A percentile compares a stretch with the other conserved stretches of the same genome.
Evolutionary conservation across 2,329 filamentous ascomycete genomes (phyloP).

Genomic region (Fusarium pininemorale): DNA sequence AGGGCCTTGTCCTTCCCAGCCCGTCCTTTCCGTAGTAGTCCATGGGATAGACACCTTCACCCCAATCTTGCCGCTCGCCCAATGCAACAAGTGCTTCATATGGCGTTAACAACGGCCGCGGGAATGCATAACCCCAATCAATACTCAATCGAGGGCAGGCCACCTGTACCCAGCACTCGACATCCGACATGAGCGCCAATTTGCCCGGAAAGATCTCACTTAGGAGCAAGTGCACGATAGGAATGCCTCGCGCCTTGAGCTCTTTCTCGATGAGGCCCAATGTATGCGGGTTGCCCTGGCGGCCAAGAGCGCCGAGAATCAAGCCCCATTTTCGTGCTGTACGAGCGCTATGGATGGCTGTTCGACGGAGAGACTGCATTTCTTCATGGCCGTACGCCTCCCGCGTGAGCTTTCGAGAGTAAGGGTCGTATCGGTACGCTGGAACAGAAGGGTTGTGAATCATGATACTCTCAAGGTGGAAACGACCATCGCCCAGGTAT

Average conservation of each 20-base stretch:
- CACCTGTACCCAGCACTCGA: conserved; percentile 98
- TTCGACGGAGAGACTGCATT: conserved; percentile 81
- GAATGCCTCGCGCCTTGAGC: conserved; percentile 75
- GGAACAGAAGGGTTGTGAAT: conserved; percentile 94
- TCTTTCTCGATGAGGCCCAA: conserved; percentile 85
- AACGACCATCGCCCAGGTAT: conserved; percentile 91
- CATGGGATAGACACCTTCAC: conserved; percentile 87
- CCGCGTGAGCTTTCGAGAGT: conserved; percentile 88
- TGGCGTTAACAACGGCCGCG: conserved; percentile 86
- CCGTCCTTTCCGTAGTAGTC: conserved; percentile 97
- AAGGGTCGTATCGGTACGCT: conserved; percentile 96
- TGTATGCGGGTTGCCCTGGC: conserved; percentile 95
- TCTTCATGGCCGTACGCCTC: conserved; percentile 93
- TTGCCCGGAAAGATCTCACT: conserved; percentile 98
- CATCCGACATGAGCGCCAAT: conserved; percentile 89
- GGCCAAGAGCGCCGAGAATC: conserved; percentile 89
- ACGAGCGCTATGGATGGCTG: conserved; percentile 80
- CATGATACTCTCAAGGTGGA: conserved; percentile 98
- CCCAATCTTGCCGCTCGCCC: conserved; percentile 80
- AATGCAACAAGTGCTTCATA: conserved; percentile 96
- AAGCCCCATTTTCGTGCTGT: conserved; percentile 90
- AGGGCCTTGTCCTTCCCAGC: conserved; percentile 77
- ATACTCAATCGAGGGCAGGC: conserved; percentile 97
- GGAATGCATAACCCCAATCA: conserved; percentile 98
- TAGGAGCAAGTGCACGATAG: conserved; percentile 84